Evolutionary conservation across 495 filamentous ascomycete genomes (phyloP).

Genomic region (Elaphomyces granulatus): DNA sequence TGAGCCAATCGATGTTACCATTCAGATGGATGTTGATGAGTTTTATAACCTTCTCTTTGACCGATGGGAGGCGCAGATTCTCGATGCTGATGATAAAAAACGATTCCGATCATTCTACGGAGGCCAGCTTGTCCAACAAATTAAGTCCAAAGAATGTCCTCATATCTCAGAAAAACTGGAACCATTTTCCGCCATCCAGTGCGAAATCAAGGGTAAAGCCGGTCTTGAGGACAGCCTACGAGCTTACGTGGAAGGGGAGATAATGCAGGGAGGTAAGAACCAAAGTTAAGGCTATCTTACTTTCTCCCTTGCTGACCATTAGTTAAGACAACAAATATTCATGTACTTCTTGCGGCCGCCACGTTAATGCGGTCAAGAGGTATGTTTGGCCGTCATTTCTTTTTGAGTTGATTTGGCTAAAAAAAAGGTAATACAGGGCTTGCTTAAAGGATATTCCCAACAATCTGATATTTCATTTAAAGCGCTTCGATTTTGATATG

Average conservation of each 20-base stretch:
- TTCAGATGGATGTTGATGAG: slow-evolving; percentile 97
- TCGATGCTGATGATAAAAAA: slow-evolving; percentile 49
- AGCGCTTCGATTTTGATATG: slow-evolving; percentile 92
- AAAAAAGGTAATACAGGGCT: slow-evolving; percentile 42
- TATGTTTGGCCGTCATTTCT: slow-evolving; percentile 14
- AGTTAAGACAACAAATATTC: slow-evolving; percentile 85
- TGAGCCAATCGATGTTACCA: slow-evolving; percentile 64
- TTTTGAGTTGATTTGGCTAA: background rate
- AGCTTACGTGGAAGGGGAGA: slow-evolving; percentile 89
- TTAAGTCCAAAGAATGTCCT: slow-evolving; percentile 83
- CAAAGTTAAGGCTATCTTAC: no score
- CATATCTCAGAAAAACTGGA: slow-evolving; percentile 88
- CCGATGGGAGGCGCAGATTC: slow-evolving; percentile 74
- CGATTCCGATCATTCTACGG: slow-evolving; percentile 76
- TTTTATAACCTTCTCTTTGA: slow-evolving; percentile 93
- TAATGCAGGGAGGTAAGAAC: slow-evolving; percentile 74
- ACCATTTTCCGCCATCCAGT: slow-evolving; percentile 89
- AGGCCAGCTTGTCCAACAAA: slow-evolving; percentile 84
- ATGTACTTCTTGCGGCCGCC: slow-evolving; percentile 76
- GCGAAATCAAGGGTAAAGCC: slow-evolving; percentile 89
- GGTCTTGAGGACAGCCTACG: slow-evolving; percentile 74
- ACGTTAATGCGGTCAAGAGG: slow-evolving; percentile 91
- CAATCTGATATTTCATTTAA: slow-evolving; percentile 90
- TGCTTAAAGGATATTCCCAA: slow-evolving; percentile 90
- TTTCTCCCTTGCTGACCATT: slow-evolving; percentile 11